Base-by-base conservation (phyloP, 768 basidiomycete genomes). In the Agrocybe chaxingu region DNA sequence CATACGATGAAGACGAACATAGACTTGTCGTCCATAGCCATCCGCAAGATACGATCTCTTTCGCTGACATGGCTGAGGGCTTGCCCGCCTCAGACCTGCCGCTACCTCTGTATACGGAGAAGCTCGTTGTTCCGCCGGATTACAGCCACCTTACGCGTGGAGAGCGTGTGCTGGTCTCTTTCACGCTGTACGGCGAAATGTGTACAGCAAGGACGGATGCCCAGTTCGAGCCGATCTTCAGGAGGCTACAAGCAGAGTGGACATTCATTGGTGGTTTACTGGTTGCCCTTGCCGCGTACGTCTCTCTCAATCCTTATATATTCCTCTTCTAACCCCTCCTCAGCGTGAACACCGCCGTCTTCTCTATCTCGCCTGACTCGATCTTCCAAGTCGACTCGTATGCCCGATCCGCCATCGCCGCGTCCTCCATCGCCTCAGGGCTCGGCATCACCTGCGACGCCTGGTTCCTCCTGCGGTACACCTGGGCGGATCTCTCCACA, bases 381-480 rank as follows among this genome's bases (percentile, higher is more conserved):
- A 54, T 82, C 1, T 84, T 87, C 63, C 54, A 53, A 0, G 69
- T 89, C 31, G 68, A 75, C 39, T 56, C 66, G 0, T 62, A 79
- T 18, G 77, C 84, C 2, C 68, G 68, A 31, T 66, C 66, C 39
- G 76, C 81, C 0, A 76, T 89, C 18, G 81, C 82, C 0, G 66
- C 81, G 0, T 81, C 80, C 19, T 79, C 78, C 33, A 67, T 84
- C 11, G 70, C 80, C 5, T 81, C 85, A 0, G 86, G 82, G 0
- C 71, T 89, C 12, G 88, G 87, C 1, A 77, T 88, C 45, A 67
- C 78, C 5, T 75, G 77, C 47, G 80, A 81, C 43, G 76, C 79
- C 0, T 89, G 84, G 84, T 82, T 87, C 63, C 62, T 87, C 16
- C 65, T 89, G 4, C 69, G 72, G 2, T 90, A 89, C 62, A 75